These are phyloP conservation scores for Monilinia laxa DNA, from an alignment of 2,329 filamentous ascomycete genomes.

Conservation along the genomic window DNA sequence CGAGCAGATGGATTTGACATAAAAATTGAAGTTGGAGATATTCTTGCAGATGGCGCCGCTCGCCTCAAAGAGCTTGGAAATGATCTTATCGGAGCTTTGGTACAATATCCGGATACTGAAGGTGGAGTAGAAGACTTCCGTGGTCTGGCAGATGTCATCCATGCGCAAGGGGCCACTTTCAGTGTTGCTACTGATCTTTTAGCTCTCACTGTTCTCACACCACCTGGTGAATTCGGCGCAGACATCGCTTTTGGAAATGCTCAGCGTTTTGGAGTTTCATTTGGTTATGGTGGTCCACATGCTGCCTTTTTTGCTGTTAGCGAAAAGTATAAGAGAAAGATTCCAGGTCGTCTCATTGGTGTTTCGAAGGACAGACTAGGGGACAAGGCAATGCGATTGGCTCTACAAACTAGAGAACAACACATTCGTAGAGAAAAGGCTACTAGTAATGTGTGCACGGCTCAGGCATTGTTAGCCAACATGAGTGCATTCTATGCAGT, in stretches of 20 bases:
- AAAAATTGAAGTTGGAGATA: conserved; percentile 69
- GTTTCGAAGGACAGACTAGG: conserved; percentile 89
- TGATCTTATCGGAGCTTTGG: conserved; percentile 82
- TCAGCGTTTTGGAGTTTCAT: conserved; percentile 86
- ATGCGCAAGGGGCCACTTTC: conserved; percentile 75
- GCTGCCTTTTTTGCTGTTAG: conserved; percentile 93
- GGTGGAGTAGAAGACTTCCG: conserved; percentile 77
- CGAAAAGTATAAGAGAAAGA: conserved; percentile 91
- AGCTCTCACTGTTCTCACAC: conserved; percentile 81
- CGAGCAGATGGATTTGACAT: conserved; percentile 92
- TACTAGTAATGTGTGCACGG: conserved; percentile 96
- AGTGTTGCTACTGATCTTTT: conserved; percentile 87
- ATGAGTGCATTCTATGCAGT: conserved; percentile 95
- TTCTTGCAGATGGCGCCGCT: conserved; percentile 63
- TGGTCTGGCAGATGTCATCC: conserved; percentile 70
- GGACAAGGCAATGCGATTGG: conserved; percentile 75
- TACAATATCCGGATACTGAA: conserved; percentile 92
- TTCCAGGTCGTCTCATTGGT: conserved; percentile 86
- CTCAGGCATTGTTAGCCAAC: conserved; percentile 89
- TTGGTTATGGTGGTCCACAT: conserved; percentile 92
- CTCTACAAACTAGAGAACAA: conserved; percentile 90
- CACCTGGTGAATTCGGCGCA: conserved; percentile 90
- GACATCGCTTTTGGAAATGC: conserved; percentile 94
- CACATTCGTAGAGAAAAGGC: conserved; percentile 96
- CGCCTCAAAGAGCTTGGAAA: conserved; percentile 72